A percentile compares a stretch with the other conserved stretches of the same genome.
These are phyloP conservation scores for Debaryomyces udenii DNA, from an alignment of 1,139 yeast species.

Conservation along the genomic window DNA sequence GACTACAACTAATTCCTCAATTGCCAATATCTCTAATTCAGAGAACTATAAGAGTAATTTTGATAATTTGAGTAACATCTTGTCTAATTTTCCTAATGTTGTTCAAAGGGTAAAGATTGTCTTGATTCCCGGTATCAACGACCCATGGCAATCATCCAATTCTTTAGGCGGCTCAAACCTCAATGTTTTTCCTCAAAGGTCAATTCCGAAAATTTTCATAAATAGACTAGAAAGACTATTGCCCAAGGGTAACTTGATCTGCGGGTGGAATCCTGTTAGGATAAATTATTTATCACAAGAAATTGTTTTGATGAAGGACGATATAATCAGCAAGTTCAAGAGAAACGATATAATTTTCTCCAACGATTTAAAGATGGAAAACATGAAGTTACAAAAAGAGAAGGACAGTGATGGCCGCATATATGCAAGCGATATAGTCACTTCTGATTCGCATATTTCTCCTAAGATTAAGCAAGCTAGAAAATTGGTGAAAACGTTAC, in stretches of 20 bases:
- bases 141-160: constrained; percentile 86
- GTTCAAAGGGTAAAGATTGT: constrained; percentile 49
- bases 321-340: constrained; percentile 67
- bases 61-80: constrained; percentile 67
- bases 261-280: constrained; percentile 79
- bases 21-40: constrained; percentile 46
- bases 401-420: constrained; percentile 17
- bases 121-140: constrained; percentile 86
- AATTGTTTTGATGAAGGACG: constrained; percentile 72
- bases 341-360: constrained; percentile 67
- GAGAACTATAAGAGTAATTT: constrained; percentile 69
- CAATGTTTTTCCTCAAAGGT: constrained; percentile 66
- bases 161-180: constrained; percentile 66
- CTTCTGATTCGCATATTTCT: constrained; percentile 28
- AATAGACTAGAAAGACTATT: constrained; percentile 65
- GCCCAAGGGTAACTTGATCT: constrained; percentile 54
- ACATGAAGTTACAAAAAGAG: constrained; percentile 21
- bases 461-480: constrained; percentile 65
- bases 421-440: constrained; percentile 18
- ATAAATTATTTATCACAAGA: constrained; percentile 84
- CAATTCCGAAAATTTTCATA: constrained; percentile 72
- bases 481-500: constrained; percentile 71
- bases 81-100: constrained; percentile 38
- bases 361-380: constrained; percentile 38
- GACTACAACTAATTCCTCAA: constrained; percentile 45